Evolutionary conservation across 1,139 yeast genomes (phyloP).

Genomic region (Meyerozyma sp.): DNA sequence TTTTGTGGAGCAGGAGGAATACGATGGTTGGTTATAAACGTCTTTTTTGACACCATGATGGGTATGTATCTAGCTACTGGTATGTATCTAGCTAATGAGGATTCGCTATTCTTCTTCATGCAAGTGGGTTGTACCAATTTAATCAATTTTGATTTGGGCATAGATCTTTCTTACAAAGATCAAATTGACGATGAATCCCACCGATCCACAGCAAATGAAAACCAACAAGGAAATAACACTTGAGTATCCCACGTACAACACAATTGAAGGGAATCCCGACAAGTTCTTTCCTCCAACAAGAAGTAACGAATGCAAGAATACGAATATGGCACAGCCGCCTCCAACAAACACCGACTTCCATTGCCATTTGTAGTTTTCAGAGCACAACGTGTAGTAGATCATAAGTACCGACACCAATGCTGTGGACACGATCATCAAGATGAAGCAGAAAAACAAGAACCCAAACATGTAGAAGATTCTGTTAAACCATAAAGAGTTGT

Average conservation of each 20-base stretch:
- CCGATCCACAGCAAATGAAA: slow-evolving; percentile 81
- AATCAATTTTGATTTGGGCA: slow-evolving; percentile 80
- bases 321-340: slow-evolving; percentile 84
- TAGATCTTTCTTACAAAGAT: slow-evolving; percentile 76
- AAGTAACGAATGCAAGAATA: slow-evolving; percentile 76
- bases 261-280: slow-evolving; percentile 71
- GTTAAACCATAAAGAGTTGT: slow-evolving; percentile 91
- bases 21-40: slow-evolving; percentile 33
- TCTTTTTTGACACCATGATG: neutral
- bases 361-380: slow-evolving; percentile 96
- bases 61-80: neutral
- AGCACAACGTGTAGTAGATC: slow-evolving; percentile 79
- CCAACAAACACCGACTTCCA: slow-evolving; percentile 90
- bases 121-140: slow-evolving; percentile 4
- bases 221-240: slow-evolving; percentile 62
- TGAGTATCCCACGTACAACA: slow-evolving; percentile 85
- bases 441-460: slow-evolving; percentile 81
- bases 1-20: slow-evolving; percentile 27
- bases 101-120: neutral
- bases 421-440: slow-evolving; percentile 78
- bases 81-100: neutral
- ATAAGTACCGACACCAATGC: slow-evolving; percentile 74
- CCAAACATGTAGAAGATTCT: slow-evolving; percentile 97
- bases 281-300: slow-evolving; percentile 62
- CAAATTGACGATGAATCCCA: slow-evolving; percentile 77